Percentiles rank a stretch among this genome's conserved stretches.
Conservation (phyloP, 139 green algal species). For the Parachlorella kessleri region DNA sequence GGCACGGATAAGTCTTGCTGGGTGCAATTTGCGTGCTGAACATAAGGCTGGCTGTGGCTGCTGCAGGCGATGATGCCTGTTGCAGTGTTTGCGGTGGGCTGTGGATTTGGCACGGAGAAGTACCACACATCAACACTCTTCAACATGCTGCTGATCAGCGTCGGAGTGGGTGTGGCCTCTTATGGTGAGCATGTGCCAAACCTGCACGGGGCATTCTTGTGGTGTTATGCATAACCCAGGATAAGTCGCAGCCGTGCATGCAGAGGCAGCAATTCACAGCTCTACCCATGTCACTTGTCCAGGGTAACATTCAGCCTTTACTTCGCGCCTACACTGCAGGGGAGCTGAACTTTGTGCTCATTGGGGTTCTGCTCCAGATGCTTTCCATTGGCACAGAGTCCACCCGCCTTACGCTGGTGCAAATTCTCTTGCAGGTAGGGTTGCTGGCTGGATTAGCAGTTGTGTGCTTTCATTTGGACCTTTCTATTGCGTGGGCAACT, state of each 20-base stretch:
- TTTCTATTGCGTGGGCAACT: too few relatives aligned
- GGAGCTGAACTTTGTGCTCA: slow-evolving; percentile 87
- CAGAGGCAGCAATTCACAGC: neutral
- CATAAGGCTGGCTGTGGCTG: neutral
- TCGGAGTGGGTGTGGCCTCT: slow-evolving; percentile 55
- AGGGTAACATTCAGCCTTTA: neutral
- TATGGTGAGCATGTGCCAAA: slow-evolving; percentile 36
- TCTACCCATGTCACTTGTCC: neutral
- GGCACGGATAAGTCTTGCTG: too few relatives aligned
- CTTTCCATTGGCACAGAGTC: slow-evolving; percentile 74
- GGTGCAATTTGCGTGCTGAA: neutral
- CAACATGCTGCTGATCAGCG: slow-evolving; percentile 62
- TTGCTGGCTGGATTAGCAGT: too few relatives aligned
- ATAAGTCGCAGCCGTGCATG: neutral
- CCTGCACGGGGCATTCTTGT: neutral
- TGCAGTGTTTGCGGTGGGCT: slow-evolving; percentile 55
- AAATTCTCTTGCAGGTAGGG: slow-evolving; percentile 80
- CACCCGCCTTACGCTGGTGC: slow-evolving; percentile 79
- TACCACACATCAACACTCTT: slow-evolving; percentile 35
- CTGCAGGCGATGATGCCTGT: slow-evolving; percentile 68
- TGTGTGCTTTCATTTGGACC: too few relatives aligned
- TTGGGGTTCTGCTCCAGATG: slow-evolving; percentile 90
- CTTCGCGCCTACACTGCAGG: slow-evolving; percentile 34
- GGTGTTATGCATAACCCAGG: neutral
- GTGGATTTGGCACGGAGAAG: slow-evolving; percentile 50